Evolutionary conservation across 495 filamentous ascomycete genomes (phyloP).

Genomic region (Penicillium crystallinum): DNA sequence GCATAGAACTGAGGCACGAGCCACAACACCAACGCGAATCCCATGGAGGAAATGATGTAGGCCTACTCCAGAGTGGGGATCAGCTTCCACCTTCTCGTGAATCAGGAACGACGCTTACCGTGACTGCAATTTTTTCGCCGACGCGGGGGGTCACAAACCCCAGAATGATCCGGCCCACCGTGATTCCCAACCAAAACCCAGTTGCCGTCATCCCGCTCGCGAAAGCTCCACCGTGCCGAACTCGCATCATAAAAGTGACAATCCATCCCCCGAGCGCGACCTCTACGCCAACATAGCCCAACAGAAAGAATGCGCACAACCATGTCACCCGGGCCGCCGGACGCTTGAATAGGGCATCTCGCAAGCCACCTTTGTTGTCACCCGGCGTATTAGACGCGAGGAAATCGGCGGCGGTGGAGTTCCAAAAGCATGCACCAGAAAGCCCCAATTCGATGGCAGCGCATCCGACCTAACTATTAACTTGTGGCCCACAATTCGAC

Average conservation of each 20-base stretch:
- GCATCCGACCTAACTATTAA: slow-evolving; percentile 48
- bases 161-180: slow-evolving; percentile 53
- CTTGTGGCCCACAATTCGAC: background rate
- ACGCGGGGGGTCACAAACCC: slow-evolving; percentile 60
- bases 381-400: slow-evolving; percentile 40
- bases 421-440: slow-evolving; percentile 60
- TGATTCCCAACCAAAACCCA: slow-evolving; percentile 64
- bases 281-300: slow-evolving; percentile 81
- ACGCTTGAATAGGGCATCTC: slow-evolving; percentile 49
- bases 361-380: slow-evolving; percentile 44
- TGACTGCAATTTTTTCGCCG: slow-evolving; percentile 55
- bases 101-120: slow-evolving; percentile 27
- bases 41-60: slow-evolving; percentile 50
- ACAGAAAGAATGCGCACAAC: slow-evolving; percentile 69
- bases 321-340: slow-evolving; percentile 57
- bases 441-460: slow-evolving; percentile 55
- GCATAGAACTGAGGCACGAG: slow-evolving; percentile 69
- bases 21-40: slow-evolving; percentile 57
- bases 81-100: background rate
- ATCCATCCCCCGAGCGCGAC: slow-evolving; percentile 76
- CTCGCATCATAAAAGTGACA: slow-evolving; percentile 58
- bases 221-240: slow-evolving; percentile 51
- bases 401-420: slow-evolving; percentile 56
- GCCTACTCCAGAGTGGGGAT: slow-evolving; percentile 27
- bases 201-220: slow-evolving; percentile 58